Base-by-base conservation (phyloP, 495 filamentous ascomycete genomes). In the Filosporella fistucella region DNA sequence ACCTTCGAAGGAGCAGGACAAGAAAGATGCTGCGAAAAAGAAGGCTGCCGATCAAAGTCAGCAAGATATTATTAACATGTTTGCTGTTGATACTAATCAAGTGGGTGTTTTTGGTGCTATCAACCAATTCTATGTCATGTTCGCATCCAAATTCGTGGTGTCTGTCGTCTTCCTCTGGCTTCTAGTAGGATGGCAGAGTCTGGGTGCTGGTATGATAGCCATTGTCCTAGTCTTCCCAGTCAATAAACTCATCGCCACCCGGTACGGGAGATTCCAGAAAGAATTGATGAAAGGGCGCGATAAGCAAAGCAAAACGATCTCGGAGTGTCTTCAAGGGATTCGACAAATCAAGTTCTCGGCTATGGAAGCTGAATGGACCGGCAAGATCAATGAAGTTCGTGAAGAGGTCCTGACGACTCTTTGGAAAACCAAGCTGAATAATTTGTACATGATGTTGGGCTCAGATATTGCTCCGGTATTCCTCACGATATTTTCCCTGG, bases 71-170 rank as follows among this genome's bases (percentile, higher is more conserved):
- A 83, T 84, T 42, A 87, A 90, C 54, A 68, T 90, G 38, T 78
- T 89, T 18, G 82, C 83, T 5, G 81, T 93, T 2, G 88, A 94
- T 62, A 74, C 78, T 3, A 79, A 80, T 44, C 75, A 86, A 6
- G 71, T 93, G 21, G 73, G 80, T 0, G 80, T 89, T 24, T 88
- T 90, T 54, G 70, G 73, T 12, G 65, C 70, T 4, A 86, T 73
- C 58, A 78, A 78, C 39, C 78, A 78, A 55, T 55, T 83, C 13
- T 82, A 91, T 0, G 63, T 80, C 45, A 80, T 80, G 47, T 66
- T 89, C 13, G 51, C 78, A 1, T 74, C 87, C 1, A 81, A 82
- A 6, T 70, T 82, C 16, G 55, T 56, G 8, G 33, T 60, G 17
- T 44, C 57, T 3, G 26, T 60, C 14, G 20, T 20, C 9, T 57